Conservation (phyloP, 2,329 filamentous ascomycete species). For the Phaeophleospora eucalypticola region DNA sequence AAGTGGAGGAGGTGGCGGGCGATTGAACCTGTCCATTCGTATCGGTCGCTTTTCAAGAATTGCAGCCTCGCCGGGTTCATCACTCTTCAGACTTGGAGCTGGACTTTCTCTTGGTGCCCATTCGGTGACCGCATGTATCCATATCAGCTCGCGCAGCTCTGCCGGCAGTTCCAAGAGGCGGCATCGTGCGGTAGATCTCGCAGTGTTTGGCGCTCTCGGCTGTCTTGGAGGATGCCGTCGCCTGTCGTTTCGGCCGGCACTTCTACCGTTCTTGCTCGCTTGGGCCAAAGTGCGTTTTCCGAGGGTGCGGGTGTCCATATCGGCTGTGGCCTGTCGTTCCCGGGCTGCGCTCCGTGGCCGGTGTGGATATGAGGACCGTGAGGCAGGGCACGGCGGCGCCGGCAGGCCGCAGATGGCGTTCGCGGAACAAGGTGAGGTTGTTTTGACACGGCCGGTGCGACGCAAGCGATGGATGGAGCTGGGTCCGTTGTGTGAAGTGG, state of each 20-base stretch:
- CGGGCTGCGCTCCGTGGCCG: neutral
- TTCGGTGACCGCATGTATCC: slow-evolving; percentile 19
- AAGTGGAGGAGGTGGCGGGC: slow-evolving; percentile 17
- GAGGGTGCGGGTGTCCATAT: neutral
- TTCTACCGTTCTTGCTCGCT: neutral
- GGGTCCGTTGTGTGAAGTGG: slow-evolving; percentile 2
- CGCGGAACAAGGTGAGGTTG: neutral
- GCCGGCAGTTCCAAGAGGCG: slow-evolving; percentile 21
- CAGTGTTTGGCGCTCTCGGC: neutral
- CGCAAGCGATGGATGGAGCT: neutral
- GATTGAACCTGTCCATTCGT: slow-evolving; percentile 19
- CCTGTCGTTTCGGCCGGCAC: neutral
- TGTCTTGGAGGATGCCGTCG: neutral
- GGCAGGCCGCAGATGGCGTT: neutral
- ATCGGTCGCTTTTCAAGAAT: slow-evolving; percentile 16
- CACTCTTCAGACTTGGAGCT: neutral
- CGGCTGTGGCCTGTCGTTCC: neutral
- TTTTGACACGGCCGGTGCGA: neutral
- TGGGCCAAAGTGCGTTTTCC: neutral
- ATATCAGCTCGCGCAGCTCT: slow-evolving; percentile 22
- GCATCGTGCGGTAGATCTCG: slow-evolving; percentile 1
- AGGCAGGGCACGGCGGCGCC: too few relatives aligned
- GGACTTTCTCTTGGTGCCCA: slow-evolving; percentile 10
- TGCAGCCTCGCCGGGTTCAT: neutral
- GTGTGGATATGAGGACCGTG: neutral